Evolutionary conservation across 345 rosid species (phyloP).

Genomic region (Sapria himalayana): DNA sequence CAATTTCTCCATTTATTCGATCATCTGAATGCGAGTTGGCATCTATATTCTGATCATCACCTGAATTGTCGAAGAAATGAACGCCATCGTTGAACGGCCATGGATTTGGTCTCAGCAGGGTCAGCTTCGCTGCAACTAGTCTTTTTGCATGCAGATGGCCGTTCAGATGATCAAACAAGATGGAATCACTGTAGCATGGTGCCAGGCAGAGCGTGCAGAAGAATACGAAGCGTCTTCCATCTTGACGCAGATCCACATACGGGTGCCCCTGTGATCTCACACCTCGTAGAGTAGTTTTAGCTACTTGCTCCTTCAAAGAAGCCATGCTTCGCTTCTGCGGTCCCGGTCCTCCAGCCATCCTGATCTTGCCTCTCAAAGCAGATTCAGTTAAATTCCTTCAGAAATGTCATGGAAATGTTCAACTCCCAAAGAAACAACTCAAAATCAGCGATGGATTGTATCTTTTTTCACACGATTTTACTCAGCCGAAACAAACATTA

Average conservation of each 20-base stretch:
- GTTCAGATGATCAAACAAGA: slow-evolving; percentile 54
- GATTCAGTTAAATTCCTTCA: too few relatives aligned
- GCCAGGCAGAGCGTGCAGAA: slow-evolving; percentile 79
- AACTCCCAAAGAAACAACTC: too few relatives aligned
- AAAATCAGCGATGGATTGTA: too few relatives aligned
- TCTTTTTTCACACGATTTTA: too few relatives aligned
- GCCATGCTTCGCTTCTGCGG: slow-evolving; percentile 19
- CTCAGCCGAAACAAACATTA: too few relatives aligned
- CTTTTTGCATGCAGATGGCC: slow-evolving; percentile 64
- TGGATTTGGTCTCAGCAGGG: slow-evolving; percentile 51
- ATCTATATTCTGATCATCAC: slow-evolving; percentile 9
- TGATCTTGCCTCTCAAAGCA: slow-evolving; percentile 14
- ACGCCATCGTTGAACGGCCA: slow-evolving; percentile 91
- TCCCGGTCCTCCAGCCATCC: slow-evolving; percentile 46
- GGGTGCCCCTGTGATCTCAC: slow-evolving; percentile 57
- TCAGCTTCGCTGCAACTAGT: slow-evolving; percentile 44
- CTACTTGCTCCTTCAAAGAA: slow-evolving; percentile 47
- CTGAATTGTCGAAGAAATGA: slow-evolving; percentile 42
- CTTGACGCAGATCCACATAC: slow-evolving; percentile 59
- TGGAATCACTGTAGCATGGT: slow-evolving; percentile 56
- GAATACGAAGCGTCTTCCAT: slow-evolving; percentile 53
- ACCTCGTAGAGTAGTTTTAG: slow-evolving; percentile 38
- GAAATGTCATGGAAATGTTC: too few relatives aligned
- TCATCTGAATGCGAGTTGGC: slow-evolving; percentile 2
- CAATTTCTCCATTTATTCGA: slow-evolving; percentile 8